Evolutionary conservation across 208 protist genomes (phyloP), one percentile per base, ranked within the genome.

Genomic region (Trypanosoma avium): DNA sequence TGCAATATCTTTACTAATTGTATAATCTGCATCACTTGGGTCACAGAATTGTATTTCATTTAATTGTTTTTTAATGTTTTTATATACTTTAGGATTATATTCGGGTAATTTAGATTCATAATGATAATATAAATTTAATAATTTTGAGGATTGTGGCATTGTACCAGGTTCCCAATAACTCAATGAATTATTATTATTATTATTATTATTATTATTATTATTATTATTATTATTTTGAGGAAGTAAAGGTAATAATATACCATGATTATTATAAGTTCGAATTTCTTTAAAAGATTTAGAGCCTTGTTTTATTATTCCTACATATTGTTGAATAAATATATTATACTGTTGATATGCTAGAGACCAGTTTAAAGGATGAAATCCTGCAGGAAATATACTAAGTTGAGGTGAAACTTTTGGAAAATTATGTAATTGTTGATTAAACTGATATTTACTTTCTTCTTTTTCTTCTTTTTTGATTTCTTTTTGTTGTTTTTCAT

Each of bases 21-120:
- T 66, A 56, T 72, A 84, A 32, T 67, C 54, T 3, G 62, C 78
- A 38, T 72, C 62, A 0, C 50, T 49, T 9, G 72, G 40, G 49
- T 84, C 74, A 45, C 78, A 84, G 38, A 68, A 75, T 22, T 58
- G 29, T 8, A 48, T 53, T 4, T 13, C 38, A 35, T 49, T 52
- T 35, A 58, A 58, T 17, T 13, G 27, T 8, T 22, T 1, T 3
- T 27, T 32, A 38, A 69, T 6, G 40, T 33, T 24, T 0, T 40
- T 42, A 47, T 42, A 58, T 12, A 54, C 36, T 29, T 30, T 22
- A 4, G 24, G 10, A 15, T 67, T 30, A 26, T 72, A 56, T 27
- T 54, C 69, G 24, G 29, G 0, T 3, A 65, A 30, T 33, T 19
- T 35, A 21, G 27, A 6, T 54, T 61, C 69, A 6, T 46, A 46